Conservation (phyloP, 768 basidiomycete species). For the Tulasnella sp. region DNA sequence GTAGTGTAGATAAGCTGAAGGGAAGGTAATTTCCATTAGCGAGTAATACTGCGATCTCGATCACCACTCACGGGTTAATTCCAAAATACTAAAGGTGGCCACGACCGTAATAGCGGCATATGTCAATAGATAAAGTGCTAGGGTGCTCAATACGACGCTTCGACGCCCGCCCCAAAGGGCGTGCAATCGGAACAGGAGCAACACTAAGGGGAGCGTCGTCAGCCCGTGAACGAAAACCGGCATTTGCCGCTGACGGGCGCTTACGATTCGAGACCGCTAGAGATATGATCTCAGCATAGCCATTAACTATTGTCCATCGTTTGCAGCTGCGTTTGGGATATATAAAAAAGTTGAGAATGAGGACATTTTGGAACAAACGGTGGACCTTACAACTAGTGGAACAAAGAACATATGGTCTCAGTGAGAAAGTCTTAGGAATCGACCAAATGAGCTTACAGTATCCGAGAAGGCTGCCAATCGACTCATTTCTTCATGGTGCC, state of each 20-base stretch:
- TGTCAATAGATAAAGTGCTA: neutral
- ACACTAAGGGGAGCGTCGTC: neutral
- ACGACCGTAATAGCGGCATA: neutral
- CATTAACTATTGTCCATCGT: neutral
- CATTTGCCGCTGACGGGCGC: neutral
- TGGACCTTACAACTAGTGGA: neutral
- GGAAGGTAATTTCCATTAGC: neutral
- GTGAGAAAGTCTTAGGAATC: neutral
- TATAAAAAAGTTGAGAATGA: neutral
- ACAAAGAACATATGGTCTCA: neutral
- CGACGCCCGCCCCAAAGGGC: slow-evolving; percentile 17
- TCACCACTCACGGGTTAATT: neutral
- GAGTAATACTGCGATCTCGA: neutral
- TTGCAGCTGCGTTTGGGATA: neutral
- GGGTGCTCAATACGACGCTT: neutral
- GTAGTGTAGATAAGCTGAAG: neutral
- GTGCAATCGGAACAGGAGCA: slow-evolving; percentile 11
- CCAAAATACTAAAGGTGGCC: slow-evolving; percentile 13
- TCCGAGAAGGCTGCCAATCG: neutral
- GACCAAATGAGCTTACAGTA: neutral
- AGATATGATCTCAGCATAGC: slow-evolving; percentile 5
- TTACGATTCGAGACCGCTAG: slow-evolving; percentile 13
- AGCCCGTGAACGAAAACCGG: neutral
- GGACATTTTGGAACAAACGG: neutral
- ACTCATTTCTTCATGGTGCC: neutral